Evolutionary conservation across 108 stramenopile genomes (phyloP), one percentile per base, ranked within the genome.

Genomic region (Nitzschia sp.): DNA sequence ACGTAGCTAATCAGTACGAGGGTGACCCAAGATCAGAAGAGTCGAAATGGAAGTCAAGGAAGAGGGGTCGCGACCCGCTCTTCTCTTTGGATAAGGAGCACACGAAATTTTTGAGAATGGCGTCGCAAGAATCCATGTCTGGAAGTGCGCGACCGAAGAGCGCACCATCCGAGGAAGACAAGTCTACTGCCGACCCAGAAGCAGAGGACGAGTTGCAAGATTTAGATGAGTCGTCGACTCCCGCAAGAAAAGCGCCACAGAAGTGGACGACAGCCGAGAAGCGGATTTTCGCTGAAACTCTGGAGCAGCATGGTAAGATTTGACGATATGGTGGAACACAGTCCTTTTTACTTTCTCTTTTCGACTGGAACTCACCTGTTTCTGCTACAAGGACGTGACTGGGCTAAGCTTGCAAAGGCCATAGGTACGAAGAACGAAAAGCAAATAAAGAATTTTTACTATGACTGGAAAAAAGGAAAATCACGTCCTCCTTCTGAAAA

Each of bases 391-490:
- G 74, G 76, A 13, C 62, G 76, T 22, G 68, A 94, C 62, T 94
- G 93, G 93, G 36, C 72, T 2, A 59, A 72, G 9, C 69, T 94
- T 27, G 70, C 86, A 4, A 58, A 73, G 22, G 79, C 87, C 21
- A 85, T 94, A 34, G 88, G 86, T 31, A 89, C 85, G 15, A 88
- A 91, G 58, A 64, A 83, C 13, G 76, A 66, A n/a, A 45, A 84
- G 34, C 93, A 94, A 75, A 86, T 90, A 36, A 91, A 91, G 73
- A 94, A 94, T 62, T 91, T 85, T 62, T 94, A 87, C 71, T 91
- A 94, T 68, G 93, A 94, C 59, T 84, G 86, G 64, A 89, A 87
- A 61, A 91, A 91, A 21, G 85, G 81, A 2, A 91, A 84, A 60
- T 44, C 32, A 2, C 53, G 67, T 19, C 35, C 34, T 4, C 58